Percentiles rank a stretch among this genome's conserved stretches.
These are phyloP conservation scores for Pythium periplocum DNA, from an alignment of 352 stramenopile species.

Conservation along the genomic window DNA sequence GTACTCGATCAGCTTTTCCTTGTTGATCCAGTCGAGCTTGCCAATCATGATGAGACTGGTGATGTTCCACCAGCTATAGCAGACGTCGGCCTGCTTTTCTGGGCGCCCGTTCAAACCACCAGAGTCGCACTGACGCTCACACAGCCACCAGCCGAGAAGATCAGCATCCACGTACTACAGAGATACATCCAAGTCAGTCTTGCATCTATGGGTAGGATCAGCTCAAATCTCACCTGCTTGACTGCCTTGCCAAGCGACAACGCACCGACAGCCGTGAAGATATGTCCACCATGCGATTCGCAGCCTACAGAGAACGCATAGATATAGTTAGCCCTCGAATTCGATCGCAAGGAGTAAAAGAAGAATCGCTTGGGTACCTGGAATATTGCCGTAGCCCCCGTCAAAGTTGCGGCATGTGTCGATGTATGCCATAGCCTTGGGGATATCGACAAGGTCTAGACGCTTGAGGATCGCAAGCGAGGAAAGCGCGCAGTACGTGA, in stretches of 20 bases:
- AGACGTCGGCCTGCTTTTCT: slow-evolving; percentile 99
- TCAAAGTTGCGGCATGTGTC: slow-evolving; percentile 97
- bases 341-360: background rate
- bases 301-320: slow-evolving; percentile 59
- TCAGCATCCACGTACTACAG: slow-evolving; percentile 81
- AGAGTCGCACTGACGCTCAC: slow-evolving; percentile 96
- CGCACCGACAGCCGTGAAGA: slow-evolving; percentile 97
- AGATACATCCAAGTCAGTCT: background rate
- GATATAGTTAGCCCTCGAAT: no score
- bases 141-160: slow-evolving; percentile 95
- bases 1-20: slow-evolving; percentile 90
- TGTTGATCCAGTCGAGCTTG: slow-evolving; percentile 95
- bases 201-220: background rate
- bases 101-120: slow-evolving; percentile 93
- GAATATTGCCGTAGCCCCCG: slow-evolving; percentile 88
- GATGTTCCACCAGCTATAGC: slow-evolving; percentile 99
- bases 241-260: slow-evolving; percentile 84
- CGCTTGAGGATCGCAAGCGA: slow-evolving; percentile 90
- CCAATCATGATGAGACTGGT: slow-evolving; percentile 94
- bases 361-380: slow-evolving; percentile 21
- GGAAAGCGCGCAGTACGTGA: slow-evolving; percentile 98
- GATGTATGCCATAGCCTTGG: slow-evolving; percentile 91
- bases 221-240: slow-evolving; percentile 23
- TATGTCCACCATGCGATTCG: slow-evolving; percentile 97
- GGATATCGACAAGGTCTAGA: slow-evolving; percentile 84